These are phyloP conservation scores for Colletotrichum musae DNA, from an alignment of 2,329 filamentous ascomycete species.

Conservation along the genomic window DNA sequence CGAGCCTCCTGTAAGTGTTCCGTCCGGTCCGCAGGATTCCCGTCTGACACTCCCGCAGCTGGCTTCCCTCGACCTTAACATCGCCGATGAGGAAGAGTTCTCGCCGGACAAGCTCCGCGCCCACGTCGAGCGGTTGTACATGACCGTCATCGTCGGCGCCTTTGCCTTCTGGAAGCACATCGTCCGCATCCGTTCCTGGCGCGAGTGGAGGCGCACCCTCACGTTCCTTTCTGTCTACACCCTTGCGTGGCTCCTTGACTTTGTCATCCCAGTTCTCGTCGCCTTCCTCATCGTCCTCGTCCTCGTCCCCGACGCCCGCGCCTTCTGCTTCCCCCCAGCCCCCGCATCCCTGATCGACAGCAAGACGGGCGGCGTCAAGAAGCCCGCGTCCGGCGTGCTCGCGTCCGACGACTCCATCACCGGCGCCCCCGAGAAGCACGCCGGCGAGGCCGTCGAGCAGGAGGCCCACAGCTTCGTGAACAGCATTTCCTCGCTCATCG, in stretches of 20 bases:
- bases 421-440: constrained; percentile 85
- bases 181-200: constrained; percentile 83
- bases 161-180: constrained; percentile 81
- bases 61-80: constrained; percentile 83
- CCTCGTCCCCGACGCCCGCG: constrained; percentile 73
- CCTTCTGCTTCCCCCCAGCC: constrained; percentile 80
- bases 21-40: constrained; percentile 55
- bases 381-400: constrained; percentile 81
- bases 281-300: constrained; percentile 76
- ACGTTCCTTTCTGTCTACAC: constrained; percentile 71
- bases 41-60: constrained; percentile 51
- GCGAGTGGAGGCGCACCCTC: constrained; percentile 77
- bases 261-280: constrained; percentile 75
- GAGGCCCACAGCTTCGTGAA: constrained; percentile 87
- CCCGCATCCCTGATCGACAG: constrained; percentile 80
- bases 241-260: constrained; percentile 79
- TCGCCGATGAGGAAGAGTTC: constrained; percentile 87
- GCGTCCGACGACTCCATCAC: constrained; percentile 84
- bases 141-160: constrained; percentile 79
- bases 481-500: constrained; percentile 76
- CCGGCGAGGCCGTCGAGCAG: constrained; percentile 86
- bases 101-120: constrained; percentile 86
- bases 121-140: constrained; percentile 85
- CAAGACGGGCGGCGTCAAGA: constrained; percentile 81
- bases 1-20: constrained; percentile 48